These are phyloP conservation scores for Neurospora cerealis DNA, from an alignment of 495 filamentous ascomycete species.

Conservation along the genomic window DNA sequence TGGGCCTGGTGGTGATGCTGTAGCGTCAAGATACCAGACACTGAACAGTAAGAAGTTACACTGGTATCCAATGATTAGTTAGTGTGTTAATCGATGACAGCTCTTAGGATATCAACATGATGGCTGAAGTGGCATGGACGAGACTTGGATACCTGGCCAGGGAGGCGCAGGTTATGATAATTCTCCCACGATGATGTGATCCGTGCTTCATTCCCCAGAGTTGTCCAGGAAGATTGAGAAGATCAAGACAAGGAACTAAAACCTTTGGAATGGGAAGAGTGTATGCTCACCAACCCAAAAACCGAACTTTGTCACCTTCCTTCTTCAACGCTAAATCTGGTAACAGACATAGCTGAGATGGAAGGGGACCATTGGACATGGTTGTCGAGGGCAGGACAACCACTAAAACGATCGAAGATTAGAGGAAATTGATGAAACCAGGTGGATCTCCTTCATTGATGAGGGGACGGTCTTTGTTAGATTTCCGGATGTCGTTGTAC, in stretches of 20 bases:
- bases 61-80: slow-evolving; percentile 33
- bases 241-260: not conserved
- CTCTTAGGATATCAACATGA: not conserved
- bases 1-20: slow-evolving; percentile 53
- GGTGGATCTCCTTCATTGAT: not conserved
- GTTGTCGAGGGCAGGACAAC: not conserved
- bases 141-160: not conserved
- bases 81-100: not conserved
- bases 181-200: not conserved
- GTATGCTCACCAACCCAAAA: slow-evolving; percentile 73
- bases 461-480: not conserved
- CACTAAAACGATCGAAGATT: not conserved
- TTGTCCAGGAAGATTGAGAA: not conserved
- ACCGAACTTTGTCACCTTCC: slow-evolving; percentile 68
- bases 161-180: not conserved
- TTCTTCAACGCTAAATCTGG: slow-evolving; percentile 45
- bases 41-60: slow-evolving; percentile 56
- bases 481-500: not conserved
- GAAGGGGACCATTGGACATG: slow-evolving; percentile 50
- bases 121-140: not conserved
- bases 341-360: slow-evolving; percentile 60
- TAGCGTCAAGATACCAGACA: slow-evolving; percentile 50
- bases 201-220: not conserved
- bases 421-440: not conserved
- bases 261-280: slow-evolving; percentile 18